Evolutionary conservation across 805 yeast genomes (phyloP).

Genomic region (Myxozyma geophila): DNA sequence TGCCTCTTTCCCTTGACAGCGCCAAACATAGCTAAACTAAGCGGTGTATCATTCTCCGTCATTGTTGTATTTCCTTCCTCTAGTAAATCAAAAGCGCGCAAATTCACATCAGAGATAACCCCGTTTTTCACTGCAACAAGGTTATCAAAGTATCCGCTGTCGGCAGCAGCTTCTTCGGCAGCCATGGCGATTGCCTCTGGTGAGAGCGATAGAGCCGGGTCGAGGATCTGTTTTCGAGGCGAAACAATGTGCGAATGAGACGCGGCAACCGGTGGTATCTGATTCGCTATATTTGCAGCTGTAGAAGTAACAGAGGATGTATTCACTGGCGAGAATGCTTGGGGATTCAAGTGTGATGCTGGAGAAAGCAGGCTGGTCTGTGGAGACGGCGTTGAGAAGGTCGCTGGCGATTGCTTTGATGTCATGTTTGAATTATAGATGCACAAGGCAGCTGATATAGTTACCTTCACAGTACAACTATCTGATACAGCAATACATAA

Average conservation of each 20-base stretch:
- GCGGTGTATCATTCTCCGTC: constrained; percentile 57
- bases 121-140: constrained; percentile 31
- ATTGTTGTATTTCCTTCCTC: constrained; percentile 59
- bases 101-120: constrained; percentile 44
- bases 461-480: background rate
- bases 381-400: constrained; percentile 26
- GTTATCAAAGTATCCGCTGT: constrained; percentile 26
- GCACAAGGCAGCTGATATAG: background rate
- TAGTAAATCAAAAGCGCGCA: constrained; percentile 60
- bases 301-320: constrained; percentile 1
- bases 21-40: constrained; percentile 58
- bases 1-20: constrained; percentile 32
- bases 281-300: constrained; percentile 7
- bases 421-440: background rate
- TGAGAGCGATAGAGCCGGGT: background rate
- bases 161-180: background rate
- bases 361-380: constrained; percentile 23
- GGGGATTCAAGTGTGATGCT: constrained; percentile 10
- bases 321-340: constrained; percentile 1
- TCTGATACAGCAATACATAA: too few species aligned
- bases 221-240: background rate
- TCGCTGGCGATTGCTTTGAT: constrained; percentile 20
- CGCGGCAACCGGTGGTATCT: background rate
- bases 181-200: background rate
- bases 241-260: background rate